Evolutionary conservation across 805 yeast species (phyloP), one percentile per base, ranked within the genome.

Genomic region (Saccharomyces kudriavzevii): DNA sequence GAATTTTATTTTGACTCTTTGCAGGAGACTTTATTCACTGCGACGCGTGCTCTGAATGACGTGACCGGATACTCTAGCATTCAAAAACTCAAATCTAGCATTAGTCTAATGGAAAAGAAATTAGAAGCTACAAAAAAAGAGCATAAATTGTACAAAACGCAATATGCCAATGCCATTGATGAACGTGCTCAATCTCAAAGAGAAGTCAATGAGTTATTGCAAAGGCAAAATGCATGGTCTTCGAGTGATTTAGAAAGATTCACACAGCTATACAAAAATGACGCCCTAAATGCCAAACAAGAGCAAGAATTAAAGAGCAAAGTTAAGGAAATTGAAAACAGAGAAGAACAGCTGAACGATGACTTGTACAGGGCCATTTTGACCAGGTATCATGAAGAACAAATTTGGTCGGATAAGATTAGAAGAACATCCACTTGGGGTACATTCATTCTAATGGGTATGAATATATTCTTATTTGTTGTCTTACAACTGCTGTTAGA

Each of bases 391-490:
- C 96, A 92, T 58, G 98, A 94, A 67, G 99, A 94, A 64, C 98
- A 94, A 69, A 82, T 94, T 6, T 94, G 99, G 98, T 89, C 97
- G 1, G 99, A 94, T 70, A 91, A 91, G 69, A 94, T 94, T 55
- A 76, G 99, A 56, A 80, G 91, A 59, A 89, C 96, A 4, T 88
- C 96, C 5, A 91, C 98, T 0, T 94, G 97, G 96, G 99, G 98
- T 2, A 94, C 99, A 0, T 83, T 94, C 77, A 73, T 84, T 3
- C 75, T 94, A 46, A 89, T 91, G 96, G 94, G 89, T 1, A 78
- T 89, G 58, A 94, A 94, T 71, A 77, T 92, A 26, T 50, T 87
- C 8, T 69, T 95, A 27, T 90, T 94, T 58, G 64, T 90, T 3
- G 74, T 87, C 5, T 94, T 95, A 17, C 96, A 96, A 59, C 74